Conservation (phyloP, 768 basidiomycete genomes). For the Pulveroboletus sp. region DNA sequence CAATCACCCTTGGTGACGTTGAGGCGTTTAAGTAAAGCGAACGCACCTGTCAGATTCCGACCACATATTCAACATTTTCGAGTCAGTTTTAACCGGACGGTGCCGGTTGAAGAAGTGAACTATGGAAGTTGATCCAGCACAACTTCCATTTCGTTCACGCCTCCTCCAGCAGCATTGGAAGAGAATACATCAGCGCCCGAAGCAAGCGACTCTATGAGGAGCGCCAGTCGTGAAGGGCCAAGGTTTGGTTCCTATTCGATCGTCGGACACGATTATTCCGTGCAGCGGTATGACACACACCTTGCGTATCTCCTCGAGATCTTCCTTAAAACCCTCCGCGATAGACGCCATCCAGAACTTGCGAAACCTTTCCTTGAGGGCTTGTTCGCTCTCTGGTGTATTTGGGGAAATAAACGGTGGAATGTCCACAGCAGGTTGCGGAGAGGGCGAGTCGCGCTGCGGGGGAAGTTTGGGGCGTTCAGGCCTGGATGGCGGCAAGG, state of each 20-base stretch:
- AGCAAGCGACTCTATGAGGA: constrained; percentile 82
- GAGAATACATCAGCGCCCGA: constrained; percentile 74
- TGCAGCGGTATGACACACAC: constrained; percentile 35
- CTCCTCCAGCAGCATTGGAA: constrained; percentile 33
- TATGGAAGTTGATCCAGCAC: constrained; percentile 43
- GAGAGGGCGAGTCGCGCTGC: constrained; percentile 27
- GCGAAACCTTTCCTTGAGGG: constrained; percentile 64
- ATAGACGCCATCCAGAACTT: constrained; percentile 88
- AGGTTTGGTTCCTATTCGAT: constrained; percentile 59
- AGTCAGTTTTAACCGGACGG: too few species aligned
- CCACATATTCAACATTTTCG: neutral
- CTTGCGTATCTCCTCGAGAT: constrained; percentile 82
- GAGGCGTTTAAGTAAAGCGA: neutral
- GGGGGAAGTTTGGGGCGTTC: neutral
- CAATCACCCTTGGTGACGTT: neutral
- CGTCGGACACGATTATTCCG: neutral
- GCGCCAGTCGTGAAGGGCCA: constrained; percentile 59
- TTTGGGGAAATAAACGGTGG: constrained; percentile 57
- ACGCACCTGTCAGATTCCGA: neutral
- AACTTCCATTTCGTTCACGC: constrained; percentile 74
- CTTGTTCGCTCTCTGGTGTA: constrained; percentile 43
- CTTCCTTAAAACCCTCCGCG: constrained; percentile 78
- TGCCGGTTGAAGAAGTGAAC: neutral
- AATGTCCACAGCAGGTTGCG: constrained; percentile 28
- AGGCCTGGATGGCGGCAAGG: neutral